Percentiles rank a stretch among this genome's conserved stretches.
These are phyloP conservation scores for Linderniella brevidens DNA, from an alignment of 257 asterid genomes.

Conservation along the genomic window DNA sequence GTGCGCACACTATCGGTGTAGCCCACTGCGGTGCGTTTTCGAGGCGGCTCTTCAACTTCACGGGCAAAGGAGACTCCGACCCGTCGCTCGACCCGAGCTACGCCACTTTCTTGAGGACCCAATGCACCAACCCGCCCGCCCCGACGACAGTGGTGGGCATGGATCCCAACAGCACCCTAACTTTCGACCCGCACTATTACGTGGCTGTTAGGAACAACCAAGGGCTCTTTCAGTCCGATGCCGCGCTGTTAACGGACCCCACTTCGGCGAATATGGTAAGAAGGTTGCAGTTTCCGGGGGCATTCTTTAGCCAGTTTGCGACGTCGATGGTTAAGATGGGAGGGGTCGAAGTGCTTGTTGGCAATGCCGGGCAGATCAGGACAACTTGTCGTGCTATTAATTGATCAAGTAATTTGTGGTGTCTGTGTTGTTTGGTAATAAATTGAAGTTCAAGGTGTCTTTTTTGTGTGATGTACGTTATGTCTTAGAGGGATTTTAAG, in stretches of 20 bases:
- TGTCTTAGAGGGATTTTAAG: no score
- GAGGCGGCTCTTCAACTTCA: conserved; percentile 34
- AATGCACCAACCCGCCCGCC: conserved; percentile 15
- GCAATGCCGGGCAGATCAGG: conserved; percentile 33
- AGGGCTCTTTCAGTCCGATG: conserved; percentile 38
- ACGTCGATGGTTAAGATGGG: conserved; percentile 44
- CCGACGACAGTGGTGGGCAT: conserved; percentile 14
- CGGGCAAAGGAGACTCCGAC: conserved; percentile 21
- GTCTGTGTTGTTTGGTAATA: no score
- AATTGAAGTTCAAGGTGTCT: no score
- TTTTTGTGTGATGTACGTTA: no score
- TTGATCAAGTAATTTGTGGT: conserved; percentile 1
- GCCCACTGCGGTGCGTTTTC: conserved; percentile 23
- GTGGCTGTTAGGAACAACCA: conserved; percentile 14
- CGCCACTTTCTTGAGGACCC: conserved; percentile 10
- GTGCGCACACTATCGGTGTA: conserved; percentile 37
- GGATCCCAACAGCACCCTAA: conserved; percentile 18
- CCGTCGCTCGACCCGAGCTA: conserved; percentile 15
- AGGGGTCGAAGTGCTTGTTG: conserved; percentile 26
- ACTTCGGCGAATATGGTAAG: background rate
- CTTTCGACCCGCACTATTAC: conserved; percentile 20
- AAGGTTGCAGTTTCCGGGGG: background rate
- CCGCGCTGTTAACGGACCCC: conserved; percentile 25
- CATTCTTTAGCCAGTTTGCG: conserved; percentile 26
- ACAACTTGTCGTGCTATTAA: conserved; percentile 24